Base-by-base conservation (phyloP, 2,329 filamentous ascomycete species). In the Scorias spongiosa region DNA sequence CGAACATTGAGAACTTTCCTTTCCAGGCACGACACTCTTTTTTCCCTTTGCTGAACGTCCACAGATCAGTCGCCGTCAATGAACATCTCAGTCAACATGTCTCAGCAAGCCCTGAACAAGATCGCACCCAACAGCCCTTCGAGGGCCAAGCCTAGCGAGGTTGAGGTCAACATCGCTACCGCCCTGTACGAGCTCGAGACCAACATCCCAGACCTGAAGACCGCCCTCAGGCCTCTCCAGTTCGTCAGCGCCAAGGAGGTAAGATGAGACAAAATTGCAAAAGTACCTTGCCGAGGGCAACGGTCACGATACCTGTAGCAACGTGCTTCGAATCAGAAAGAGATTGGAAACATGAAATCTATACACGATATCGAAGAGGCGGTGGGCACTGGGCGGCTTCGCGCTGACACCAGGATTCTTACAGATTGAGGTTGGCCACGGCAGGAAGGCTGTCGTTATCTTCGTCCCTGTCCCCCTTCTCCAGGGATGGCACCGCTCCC, bases 361-460 rank as follows among this genome's bases (percentile, higher is more conserved):
- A 36, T 3, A 36, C 12, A 36, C 32, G 57, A 54, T 53, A 40
- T 48, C 58, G 67, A 70, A 71, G 68, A 71, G 67, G 68, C 68
- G 68, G 58, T 70, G 68, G 68, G 68, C 68, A 71, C 68, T 71
- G 68, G 68, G 66, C 66, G 65, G 68, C 68, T 62, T 63, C 63
- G 58, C 54, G 68, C 68, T 71, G 68, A 71, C 67, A 71, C 68
- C 68, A 71, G 68, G 68, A 70, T 63, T 68, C 65, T 66, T 66
- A 62, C 65, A 98, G 91, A 91, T 98, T 78, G 91, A 98, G 79
- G 89, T 96, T 75, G 91, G 91, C 78, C 88, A 96, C 78, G 91
- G 91, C 81, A 94, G 94, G 81, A 98, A 96, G 84, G 91, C 91
- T 68, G 91, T 98, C 77, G 89, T 94, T 79, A 93, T 98, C 84